These are phyloP conservation scores for Aspergillus sp. DNA, from an alignment of 2,329 filamentous ascomycete genomes.

Conservation along the genomic window DNA sequence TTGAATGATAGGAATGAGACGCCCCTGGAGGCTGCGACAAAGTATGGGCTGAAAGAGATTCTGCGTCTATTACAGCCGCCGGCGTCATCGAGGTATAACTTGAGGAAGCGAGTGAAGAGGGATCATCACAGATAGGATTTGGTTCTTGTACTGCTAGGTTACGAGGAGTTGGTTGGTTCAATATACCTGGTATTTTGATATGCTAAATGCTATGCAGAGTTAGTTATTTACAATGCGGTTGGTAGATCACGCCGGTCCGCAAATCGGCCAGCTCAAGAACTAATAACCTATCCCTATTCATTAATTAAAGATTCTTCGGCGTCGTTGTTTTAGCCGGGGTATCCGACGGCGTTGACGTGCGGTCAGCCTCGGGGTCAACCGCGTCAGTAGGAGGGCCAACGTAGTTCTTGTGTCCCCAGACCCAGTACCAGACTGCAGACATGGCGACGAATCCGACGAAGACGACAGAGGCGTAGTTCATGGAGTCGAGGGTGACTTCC, in stretches of 20 bases:
- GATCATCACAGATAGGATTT: no score
- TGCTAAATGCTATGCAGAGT: not conserved
- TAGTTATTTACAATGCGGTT: not conserved
- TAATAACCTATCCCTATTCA: no score
- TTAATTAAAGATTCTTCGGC: not conserved
- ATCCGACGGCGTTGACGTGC: not conserved
- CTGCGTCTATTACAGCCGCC: not conserved
- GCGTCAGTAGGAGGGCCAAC: slow-evolving; percentile 51
- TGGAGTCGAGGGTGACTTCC: slow-evolving; percentile 55
- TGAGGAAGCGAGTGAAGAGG: not conserved
- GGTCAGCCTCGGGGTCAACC: not conserved
- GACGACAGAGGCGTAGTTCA: slow-evolving; percentile 70
- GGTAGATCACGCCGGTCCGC: no score
- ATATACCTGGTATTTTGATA: not conserved
- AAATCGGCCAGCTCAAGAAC: no score
- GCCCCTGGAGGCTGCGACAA: not conserved
- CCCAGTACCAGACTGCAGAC: slow-evolving; percentile 63
- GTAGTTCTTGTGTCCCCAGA: slow-evolving; percentile 63
- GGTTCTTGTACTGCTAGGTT: no score
- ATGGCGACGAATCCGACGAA: slow-evolving; percentile 64
- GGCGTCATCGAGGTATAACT: not conserved
- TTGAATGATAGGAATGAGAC: not conserved
- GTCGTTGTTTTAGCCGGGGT: not conserved
- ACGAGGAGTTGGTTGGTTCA: not conserved
- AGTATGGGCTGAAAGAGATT: not conserved